phyloP scores from a whole-genome alignment of 1,284 basidiomycete species.

The Cerrena zonata region DNA sequence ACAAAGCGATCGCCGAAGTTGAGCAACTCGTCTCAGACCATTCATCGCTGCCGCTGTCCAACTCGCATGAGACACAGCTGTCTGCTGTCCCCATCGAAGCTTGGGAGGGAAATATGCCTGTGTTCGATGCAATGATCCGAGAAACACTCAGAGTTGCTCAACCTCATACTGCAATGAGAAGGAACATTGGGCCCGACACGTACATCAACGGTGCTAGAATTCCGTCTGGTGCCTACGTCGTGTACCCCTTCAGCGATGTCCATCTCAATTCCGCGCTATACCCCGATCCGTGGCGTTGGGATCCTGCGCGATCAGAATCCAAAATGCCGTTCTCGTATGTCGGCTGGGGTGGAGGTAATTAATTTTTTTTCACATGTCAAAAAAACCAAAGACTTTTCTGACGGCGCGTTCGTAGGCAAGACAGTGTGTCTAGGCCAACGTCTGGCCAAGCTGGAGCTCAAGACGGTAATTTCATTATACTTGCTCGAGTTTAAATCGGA shows the following conservation, averaged over 20 bases:
- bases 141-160: slow-evolving; percentile 72
- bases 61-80: slow-evolving; percentile 28
- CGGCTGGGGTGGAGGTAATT: slow-evolving; percentile 72
- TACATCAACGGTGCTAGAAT: slow-evolving; percentile 60
- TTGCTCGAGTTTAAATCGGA: slow-evolving; percentile 53
- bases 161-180: slow-evolving; percentile 71
- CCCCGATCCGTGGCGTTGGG: slow-evolving; percentile 67
- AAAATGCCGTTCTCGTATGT: slow-evolving; percentile 56
- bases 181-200: slow-evolving; percentile 60
- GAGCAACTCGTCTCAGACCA: slow-evolving; percentile 55
- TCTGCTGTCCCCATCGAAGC: slow-evolving; percentile 57
- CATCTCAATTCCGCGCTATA: slow-evolving; percentile 66
- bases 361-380: slow-evolving; percentile 16
- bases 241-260: slow-evolving; percentile 73
- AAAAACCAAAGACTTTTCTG: neutral
- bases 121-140: slow-evolving; percentile 62
- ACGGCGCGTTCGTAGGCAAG: slow-evolving; percentile 42
- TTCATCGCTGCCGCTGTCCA: slow-evolving; percentile 21
- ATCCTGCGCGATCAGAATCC: slow-evolving; percentile 49
- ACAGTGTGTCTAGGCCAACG: slow-evolving; percentile 64
- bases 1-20: slow-evolving; percentile 51
- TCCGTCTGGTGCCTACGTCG: slow-evolving; percentile 63
- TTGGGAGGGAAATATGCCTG: slow-evolving; percentile 63
- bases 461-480: slow-evolving; percentile 60
- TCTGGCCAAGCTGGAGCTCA: slow-evolving; percentile 65